These are phyloP conservation scores for Bryopsis sp. DNA, from an alignment of 139 green algal species.

Conservation along the genomic window DNA sequence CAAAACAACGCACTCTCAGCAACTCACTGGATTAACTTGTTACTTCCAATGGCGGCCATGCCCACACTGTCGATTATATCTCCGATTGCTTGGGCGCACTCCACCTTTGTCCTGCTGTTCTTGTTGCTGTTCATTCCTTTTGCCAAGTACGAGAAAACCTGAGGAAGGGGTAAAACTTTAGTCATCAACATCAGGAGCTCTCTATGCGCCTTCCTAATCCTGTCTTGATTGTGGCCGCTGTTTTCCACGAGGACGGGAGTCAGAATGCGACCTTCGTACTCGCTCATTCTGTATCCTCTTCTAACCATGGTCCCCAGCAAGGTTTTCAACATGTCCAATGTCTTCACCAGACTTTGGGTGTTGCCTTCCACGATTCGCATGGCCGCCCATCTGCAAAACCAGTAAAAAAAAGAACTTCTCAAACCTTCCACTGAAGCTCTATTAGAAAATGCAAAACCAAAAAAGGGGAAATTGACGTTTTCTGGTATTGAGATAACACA, in stretches of 20 bases:
- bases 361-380: slow-evolving; percentile 17
- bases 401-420: too few relatives aligned
- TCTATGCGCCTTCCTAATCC: slow-evolving; percentile 48
- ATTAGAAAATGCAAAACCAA: too few relatives aligned
- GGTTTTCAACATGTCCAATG: slow-evolving; percentile 58
- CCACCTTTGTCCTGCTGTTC: slow-evolving; percentile 81
- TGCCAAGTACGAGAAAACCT: slow-evolving; percentile 33
- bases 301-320: slow-evolving; percentile 43
- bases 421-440: too few relatives aligned
- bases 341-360: slow-evolving; percentile 43
- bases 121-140: slow-evolving; percentile 77
- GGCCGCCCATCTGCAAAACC: slow-evolving; percentile 17
- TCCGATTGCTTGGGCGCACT: slow-evolving; percentile 74
- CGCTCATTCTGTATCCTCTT: slow-evolving; percentile 43
- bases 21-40: slow-evolving; percentile 7
- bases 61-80: slow-evolving; percentile 51
- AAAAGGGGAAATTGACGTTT: too few relatives aligned
- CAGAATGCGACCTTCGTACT: slow-evolving; percentile 79
- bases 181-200: slow-evolving; percentile 62
- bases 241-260: slow-evolving; percentile 90
- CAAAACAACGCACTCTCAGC: too few relatives aligned
- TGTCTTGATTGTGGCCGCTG: slow-evolving; percentile 74
- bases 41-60: slow-evolving; percentile 9
- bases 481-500: too few relatives aligned
- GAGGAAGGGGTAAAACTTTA: slow-evolving; percentile 38